phyloP scores from a whole-genome alignment of 139 green algal species.

The Trebouxia sp. region DNA sequence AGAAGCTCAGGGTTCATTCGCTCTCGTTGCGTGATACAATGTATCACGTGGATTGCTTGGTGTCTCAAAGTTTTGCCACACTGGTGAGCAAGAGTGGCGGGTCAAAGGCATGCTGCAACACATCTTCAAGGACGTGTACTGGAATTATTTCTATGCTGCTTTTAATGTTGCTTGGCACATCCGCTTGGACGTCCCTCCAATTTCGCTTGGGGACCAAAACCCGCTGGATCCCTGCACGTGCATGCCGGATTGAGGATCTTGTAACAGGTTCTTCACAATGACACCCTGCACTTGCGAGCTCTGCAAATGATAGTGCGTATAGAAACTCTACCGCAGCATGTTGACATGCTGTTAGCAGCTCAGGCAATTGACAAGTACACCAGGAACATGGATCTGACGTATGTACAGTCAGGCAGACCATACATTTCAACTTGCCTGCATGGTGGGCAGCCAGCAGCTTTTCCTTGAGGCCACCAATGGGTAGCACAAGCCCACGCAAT shows the following conservation, averaged over 20 bases:
- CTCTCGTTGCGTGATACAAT: too few species aligned
- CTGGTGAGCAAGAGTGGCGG: background rate
- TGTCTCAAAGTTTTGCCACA: background rate
- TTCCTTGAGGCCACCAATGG: conserved; percentile 59
- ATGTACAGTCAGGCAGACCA: too few species aligned
- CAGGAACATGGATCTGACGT: too few species aligned
- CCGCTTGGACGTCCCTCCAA: conserved; percentile 51
- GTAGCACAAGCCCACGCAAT: conserved; percentile 53
- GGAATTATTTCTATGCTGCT: conserved; percentile 38
- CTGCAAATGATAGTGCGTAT: background rate
- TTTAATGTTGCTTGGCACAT: conserved; percentile 37
- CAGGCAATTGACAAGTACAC: too few species aligned
- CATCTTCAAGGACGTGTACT: conserved; percentile 35
- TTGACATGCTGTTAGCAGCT: too few species aligned
- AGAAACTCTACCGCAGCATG: background rate
- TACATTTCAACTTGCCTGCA: conserved; percentile 13
- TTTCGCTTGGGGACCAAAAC: conserved; percentile 58
- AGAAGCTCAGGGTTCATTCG: too few species aligned
- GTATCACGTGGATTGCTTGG: too few species aligned
- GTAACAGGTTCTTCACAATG: too few species aligned
- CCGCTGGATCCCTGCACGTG: conserved; percentile 52
- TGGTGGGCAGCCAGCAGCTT: conserved; percentile 54
- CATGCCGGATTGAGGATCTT: background rate
- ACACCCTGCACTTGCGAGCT: background rate
- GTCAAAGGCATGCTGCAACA: conserved; percentile 13